Conservation (phyloP, 768 basidiomycete species). For the Sistotremastrum suecicum region DNA sequence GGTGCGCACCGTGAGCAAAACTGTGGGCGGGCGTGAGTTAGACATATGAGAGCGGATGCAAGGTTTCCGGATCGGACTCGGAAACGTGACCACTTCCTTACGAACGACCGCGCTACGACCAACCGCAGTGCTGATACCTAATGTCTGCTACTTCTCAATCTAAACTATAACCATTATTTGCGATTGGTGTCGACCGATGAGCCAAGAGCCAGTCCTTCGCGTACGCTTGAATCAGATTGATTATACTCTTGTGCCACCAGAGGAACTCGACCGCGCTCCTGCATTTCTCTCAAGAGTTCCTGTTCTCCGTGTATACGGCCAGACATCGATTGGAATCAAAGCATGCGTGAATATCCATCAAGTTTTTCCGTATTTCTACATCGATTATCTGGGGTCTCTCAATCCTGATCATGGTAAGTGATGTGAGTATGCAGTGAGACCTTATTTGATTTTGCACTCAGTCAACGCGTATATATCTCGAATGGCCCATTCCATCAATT, state of each 20-base stretch:
- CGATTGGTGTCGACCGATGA: no score
- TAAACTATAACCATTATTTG: no score
- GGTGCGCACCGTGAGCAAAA: no score
- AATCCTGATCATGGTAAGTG: conserved; percentile 46
- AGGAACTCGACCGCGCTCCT: conserved; percentile 45
- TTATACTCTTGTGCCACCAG: conserved; percentile 41
- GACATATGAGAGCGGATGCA: no score
- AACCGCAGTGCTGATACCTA: no score
- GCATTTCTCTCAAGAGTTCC: conserved; percentile 48
- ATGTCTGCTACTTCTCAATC: no score
- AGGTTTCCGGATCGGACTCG: no score
- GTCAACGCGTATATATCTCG: conserved; percentile 61
- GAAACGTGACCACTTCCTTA: no score
- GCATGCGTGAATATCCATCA: conserved; percentile 87
- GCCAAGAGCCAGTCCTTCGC: conserved; percentile 14
- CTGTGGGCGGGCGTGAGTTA: no score
- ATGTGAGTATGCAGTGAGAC: not conserved
- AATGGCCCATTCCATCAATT: conserved; percentile 65
- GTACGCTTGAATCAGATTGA: conserved; percentile 49
- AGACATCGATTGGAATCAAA: conserved; percentile 60
- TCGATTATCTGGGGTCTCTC: conserved; percentile 64
- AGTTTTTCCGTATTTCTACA: conserved; percentile 86
- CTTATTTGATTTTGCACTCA: conserved; percentile 15
- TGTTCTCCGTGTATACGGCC: conserved; percentile 75
- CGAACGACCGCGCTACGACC: no score